Evolutionary conservation across 768 basidiomycete genomes (phyloP).

Genomic region (Xanthoconium purpureum): DNA sequence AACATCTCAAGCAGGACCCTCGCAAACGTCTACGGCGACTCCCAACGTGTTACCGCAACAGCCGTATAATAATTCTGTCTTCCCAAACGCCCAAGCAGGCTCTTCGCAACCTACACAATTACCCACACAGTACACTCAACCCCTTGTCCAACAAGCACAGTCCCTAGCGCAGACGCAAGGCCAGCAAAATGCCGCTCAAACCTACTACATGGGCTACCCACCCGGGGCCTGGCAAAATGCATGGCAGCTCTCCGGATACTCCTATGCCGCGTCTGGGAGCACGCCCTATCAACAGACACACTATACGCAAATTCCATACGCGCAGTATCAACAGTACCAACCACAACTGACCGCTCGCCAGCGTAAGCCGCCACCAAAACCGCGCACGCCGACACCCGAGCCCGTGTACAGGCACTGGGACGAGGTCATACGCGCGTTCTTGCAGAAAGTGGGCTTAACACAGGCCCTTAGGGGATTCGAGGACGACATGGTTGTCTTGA

Average conservation of each 20-base stretch:
- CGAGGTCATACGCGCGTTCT: conserved; percentile 49
- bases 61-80: conserved; percentile 14
- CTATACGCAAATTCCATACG: conserved; percentile 33
- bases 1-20: conserved; percentile 40
- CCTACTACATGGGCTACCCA: conserved; percentile 35
- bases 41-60: conserved; percentile 6
- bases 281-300: conserved; percentile 34
- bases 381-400: conserved; percentile 38
- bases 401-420: conserved; percentile 61
- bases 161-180: conserved; percentile 17
- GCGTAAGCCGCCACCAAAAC: conserved; percentile 27
- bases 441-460: conserved; percentile 50
- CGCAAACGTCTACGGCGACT: conserved; percentile 17
- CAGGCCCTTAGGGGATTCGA: conserved; percentile 65
- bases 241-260: conserved; percentile 34
- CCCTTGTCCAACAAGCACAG: conserved; percentile 17
- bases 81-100: conserved; percentile 11
- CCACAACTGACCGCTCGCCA: conserved; percentile 27
- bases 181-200: conserved; percentile 29
- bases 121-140: conserved; percentile 19
- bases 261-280: conserved; percentile 30
- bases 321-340: conserved; percentile 34
- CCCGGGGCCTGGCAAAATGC: conserved; percentile 33
- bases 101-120: conserved; percentile 19
- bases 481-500: conserved; percentile 70